A percentile compares a stretch with the other conserved stretches of the same genome.
phyloP scores from a whole-genome alignment of 169 alveolate species.

The Perkinsus olseni region DNA sequence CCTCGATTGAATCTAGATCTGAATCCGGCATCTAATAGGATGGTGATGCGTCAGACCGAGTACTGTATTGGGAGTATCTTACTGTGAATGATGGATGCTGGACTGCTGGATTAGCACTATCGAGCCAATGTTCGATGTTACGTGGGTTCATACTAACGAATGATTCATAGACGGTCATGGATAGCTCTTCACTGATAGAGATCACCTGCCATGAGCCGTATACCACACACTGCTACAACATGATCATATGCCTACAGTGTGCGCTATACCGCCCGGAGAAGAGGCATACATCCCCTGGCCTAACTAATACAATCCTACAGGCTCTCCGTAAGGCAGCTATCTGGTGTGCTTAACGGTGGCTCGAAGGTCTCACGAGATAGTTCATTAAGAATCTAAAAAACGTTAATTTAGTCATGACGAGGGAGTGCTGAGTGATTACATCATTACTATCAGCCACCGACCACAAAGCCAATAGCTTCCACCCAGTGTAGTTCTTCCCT shows the following conservation, averaged over 20 bases:
- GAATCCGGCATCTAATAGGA: neutral
- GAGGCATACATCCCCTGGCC: neutral
- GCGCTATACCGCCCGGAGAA: neutral
- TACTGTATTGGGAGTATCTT: neutral
- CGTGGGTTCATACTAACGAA: neutral
- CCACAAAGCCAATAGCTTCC: conserved; percentile 12
- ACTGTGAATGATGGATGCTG: neutral
- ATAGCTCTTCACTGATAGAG: neutral
- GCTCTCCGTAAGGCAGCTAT: neutral
- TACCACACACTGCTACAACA: neutral
- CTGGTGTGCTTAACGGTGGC: neutral
- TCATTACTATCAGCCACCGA: conserved; percentile 5
- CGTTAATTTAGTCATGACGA: neutral
- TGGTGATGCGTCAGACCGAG: neutral
- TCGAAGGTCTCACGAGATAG: neutral
- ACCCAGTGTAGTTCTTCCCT: conserved; percentile 8
- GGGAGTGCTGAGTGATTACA: neutral
- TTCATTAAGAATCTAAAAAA: neutral
- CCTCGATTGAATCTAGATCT: neutral
- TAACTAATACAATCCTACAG: neutral
- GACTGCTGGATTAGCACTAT: neutral
- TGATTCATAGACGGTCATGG: neutral
- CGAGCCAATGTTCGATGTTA: neutral
- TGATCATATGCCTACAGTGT: neutral
- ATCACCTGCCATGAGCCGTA: neutral